Base-by-base conservation (phyloP, 2,329 filamentous ascomycete genomes). In the Arthrinium puccinioides region DNA sequence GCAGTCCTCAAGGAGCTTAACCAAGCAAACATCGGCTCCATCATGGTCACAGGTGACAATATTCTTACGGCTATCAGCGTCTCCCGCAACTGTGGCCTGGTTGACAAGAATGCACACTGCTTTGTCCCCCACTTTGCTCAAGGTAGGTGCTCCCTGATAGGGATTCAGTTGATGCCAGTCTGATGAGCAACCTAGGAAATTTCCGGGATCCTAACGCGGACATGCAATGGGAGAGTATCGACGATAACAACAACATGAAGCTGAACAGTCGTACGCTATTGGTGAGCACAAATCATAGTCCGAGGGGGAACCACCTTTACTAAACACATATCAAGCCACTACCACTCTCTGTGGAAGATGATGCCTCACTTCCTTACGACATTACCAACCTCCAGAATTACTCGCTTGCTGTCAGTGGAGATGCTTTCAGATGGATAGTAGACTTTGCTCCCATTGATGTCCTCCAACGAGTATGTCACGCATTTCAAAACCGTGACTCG, bases 31-130 rank as follows among this genome's bases (percentile, higher is more conserved):
- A 95, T 98, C 47, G 79, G 87, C 24, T 83, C 84, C 20, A 80
- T 95, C 36, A 98, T 98, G 92, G 94, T 94, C 44, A 98, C 92
- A 0, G 92, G 92, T 21, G 92, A 98, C 67, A 98, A 98, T 50
- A 97, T 97, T 44, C 66, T 97, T 38, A 98, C 92, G 9, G 92
- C 92, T 16, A 89, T 98, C 54, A 96, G 89, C 51, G 92, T 98
- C 38, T 90, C 88, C 4, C 76, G 89, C 50, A 89, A 97, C 54
- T 96, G 89, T 58, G 76, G 82, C 28, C 68, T 98, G 39, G 81
- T 97, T 47, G 79, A 89, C 51, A 78, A 74, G 44, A 80, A 78
- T 20, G 83, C 87, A 1, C 87, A 94, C 49, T 97, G 92, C 61
- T 98, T 96, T 56, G 82, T 97, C 6, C 89, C 92, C 13, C 85